Percentiles rank a stretch among this genome's conserved stretches.
Evolutionary conservation across 768 basidiomycete genomes (phyloP).

Genomic region (Sistotremastrum suecicum): DNA sequence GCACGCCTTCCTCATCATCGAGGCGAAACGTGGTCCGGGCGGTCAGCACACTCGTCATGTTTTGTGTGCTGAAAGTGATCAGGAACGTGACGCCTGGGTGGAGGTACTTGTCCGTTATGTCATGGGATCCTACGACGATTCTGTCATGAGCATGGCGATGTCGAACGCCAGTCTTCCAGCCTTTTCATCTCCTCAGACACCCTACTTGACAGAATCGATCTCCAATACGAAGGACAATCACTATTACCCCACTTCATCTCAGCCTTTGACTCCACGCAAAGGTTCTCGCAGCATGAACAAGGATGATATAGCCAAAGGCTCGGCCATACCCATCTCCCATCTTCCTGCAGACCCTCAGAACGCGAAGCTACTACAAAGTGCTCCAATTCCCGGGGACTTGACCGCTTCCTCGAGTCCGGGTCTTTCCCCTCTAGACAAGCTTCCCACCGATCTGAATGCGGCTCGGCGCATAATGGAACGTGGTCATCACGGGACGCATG

Average conservation of each 20-base stretch:
- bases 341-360: slow-evolving; percentile 39
- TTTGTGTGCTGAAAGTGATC: slow-evolving; percentile 91
- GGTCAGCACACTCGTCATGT: slow-evolving; percentile 74
- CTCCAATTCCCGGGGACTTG: slow-evolving; percentile 21
- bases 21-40: slow-evolving; percentile 60
- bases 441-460: slow-evolving; percentile 22
- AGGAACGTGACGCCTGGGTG: slow-evolving; percentile 90
- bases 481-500: slow-evolving; percentile 20
- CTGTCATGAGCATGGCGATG: slow-evolving; percentile 29
- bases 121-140: slow-evolving; percentile 61
- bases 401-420: slow-evolving; percentile 33
- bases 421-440: slow-evolving; percentile 13
- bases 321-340: slow-evolving; percentile 42
- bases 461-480: slow-evolving; percentile 29
- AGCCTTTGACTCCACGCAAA: slow-evolving; percentile 13
- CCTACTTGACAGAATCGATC: slow-evolving; percentile 35
- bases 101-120: slow-evolving; percentile 84
- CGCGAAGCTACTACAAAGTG: slow-evolving; percentile 43
- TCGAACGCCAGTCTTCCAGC: slow-evolving; percentile 10
- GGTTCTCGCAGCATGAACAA: slow-evolving; percentile 33
- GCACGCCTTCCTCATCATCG: slow-evolving; percentile 95
- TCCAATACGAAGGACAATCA: slow-evolving; percentile 29
- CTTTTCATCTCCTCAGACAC: slow-evolving; percentile 27
- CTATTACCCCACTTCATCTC: slow-evolving; percentile 17
- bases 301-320: slow-evolving; percentile 44